Evolutionary conservation across 2,329 filamentous ascomycete species (phyloP).

Genomic region (Epichloe scottii): DNA sequence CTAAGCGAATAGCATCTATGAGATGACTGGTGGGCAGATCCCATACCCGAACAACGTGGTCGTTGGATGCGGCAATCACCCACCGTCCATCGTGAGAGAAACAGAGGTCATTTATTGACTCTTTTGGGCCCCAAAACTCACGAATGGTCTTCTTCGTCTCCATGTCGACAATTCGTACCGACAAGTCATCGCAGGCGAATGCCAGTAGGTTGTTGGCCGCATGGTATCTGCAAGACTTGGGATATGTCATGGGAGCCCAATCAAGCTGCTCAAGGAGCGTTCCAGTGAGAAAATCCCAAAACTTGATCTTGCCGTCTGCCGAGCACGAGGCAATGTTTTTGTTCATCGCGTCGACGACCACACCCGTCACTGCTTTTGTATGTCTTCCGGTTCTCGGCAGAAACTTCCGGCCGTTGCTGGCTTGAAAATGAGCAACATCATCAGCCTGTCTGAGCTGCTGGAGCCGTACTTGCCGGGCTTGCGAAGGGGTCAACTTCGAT

Average conservation of each 20-base stretch:
- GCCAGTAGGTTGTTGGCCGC: conserved; percentile 74
- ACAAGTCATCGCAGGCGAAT: conserved; percentile 78
- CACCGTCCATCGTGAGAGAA: conserved; percentile 92
- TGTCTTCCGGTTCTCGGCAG: conserved; percentile 56
- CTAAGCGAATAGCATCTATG: conserved; percentile 78
- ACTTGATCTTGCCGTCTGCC: conserved; percentile 86
- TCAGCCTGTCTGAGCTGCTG: conserved; percentile 48
- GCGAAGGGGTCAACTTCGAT: conserved; percentile 60
- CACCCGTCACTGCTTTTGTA: conserved; percentile 68
- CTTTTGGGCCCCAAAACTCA: conserved; percentile 76
- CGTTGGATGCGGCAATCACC: conserved; percentile 79
- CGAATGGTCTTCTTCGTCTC: conserved; percentile 83
- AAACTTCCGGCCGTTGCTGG: conserved; percentile 30
- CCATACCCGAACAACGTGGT: conserved; percentile 75
- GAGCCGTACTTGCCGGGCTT: conserved; percentile 63
- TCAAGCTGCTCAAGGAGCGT: conserved; percentile 68
- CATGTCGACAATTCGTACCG: conserved; percentile 78
- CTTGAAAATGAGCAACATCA: conserved; percentile 42
- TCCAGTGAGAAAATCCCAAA: conserved; percentile 91
- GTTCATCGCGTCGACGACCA: conserved; percentile 84
- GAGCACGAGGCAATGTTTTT: conserved; percentile 75
- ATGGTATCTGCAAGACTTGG: conserved; percentile 71
- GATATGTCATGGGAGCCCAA: conserved; percentile 62
- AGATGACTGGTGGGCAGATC: conserved; percentile 91
- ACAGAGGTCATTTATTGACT: conserved; percentile 63